These are phyloP conservation scores for Colletotrichum kahawae DNA, from an alignment of 2,329 filamentous ascomycete genomes.

Conservation along the genomic window DNA sequence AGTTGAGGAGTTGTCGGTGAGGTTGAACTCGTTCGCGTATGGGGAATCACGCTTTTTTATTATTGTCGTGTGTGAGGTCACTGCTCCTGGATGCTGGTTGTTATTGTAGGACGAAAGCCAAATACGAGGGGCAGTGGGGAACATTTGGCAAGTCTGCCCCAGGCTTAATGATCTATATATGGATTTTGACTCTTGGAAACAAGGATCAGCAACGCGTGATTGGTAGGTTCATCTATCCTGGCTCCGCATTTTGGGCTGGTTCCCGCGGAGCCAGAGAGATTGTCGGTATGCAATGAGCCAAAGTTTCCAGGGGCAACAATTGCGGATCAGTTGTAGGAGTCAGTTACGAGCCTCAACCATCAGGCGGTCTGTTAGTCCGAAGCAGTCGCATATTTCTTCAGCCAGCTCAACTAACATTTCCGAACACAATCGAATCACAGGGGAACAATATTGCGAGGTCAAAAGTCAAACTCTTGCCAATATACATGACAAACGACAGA, in stretches of 20 bases:
- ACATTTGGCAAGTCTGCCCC: not conserved
- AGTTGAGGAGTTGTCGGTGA: not conserved
- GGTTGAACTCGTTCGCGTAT: fast-evolving
- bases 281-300: not conserved
- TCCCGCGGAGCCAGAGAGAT: not conserved
- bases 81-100: not conserved
- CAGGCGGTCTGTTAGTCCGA: not conserved
- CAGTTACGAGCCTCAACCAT: not conserved
- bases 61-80: not conserved
- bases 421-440: fast-evolving
- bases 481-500: fast-evolving
- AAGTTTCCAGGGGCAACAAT: not conserved
- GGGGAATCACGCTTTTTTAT: not conserved
- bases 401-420: not conserved
- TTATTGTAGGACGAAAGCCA: not conserved
- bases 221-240: not conserved
- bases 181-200: not conserved
- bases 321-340: not conserved
- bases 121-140: not conserved
- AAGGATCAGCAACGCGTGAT: not conserved
- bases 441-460: not conserved
- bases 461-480: not conserved
- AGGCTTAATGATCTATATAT: not conserved
- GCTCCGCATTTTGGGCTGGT: not conserved
- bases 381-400: not conserved